phyloP scores from a whole-genome alignment of 208 protist genomes.

The Leishmania turanica region DNA sequence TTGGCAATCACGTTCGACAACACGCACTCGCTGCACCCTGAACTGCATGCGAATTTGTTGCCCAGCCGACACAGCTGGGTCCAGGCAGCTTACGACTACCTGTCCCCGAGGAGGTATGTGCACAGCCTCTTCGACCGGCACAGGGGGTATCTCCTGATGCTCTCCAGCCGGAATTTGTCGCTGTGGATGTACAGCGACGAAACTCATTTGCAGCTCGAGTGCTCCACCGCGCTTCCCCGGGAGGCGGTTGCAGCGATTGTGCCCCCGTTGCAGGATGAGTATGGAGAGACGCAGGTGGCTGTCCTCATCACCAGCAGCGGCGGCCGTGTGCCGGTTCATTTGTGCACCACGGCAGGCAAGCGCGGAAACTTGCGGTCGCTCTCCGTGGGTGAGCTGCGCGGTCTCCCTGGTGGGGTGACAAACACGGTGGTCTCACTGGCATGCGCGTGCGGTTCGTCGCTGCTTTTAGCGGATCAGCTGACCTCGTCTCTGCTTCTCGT shows the following conservation, averaged over 20 bases:
- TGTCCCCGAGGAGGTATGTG: slow-evolving; percentile 30
- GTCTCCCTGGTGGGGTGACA: slow-evolving; percentile 13
- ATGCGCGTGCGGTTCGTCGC: slow-evolving; percentile 18
- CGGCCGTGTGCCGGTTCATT: slow-evolving; percentile 40
- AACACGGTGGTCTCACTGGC: slow-evolving; percentile 27
- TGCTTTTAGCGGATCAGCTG: slow-evolving; percentile 52
- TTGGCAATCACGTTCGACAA: slow-evolving; percentile 28
- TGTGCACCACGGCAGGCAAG: neutral
- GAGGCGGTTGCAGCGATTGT: slow-evolving; percentile 28
- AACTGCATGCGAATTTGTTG: slow-evolving; percentile 25
- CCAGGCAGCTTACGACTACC: slow-evolving; percentile 18
- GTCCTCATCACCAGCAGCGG: slow-evolving; percentile 44
- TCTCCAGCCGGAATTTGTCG: slow-evolving; percentile 32
- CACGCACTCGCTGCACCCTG: neutral
- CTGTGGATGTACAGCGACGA: slow-evolving; percentile 38
- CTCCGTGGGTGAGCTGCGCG: slow-evolving; percentile 4
- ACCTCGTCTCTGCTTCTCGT: slow-evolving; percentile 47
- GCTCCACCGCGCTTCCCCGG: slow-evolving; percentile 8
- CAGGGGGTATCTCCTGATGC: slow-evolving; percentile 36
- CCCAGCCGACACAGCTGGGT: slow-evolving; percentile 13
- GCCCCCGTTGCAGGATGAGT: slow-evolving; percentile 12
- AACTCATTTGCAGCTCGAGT: slow-evolving; percentile 16
- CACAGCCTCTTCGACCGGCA: slow-evolving; percentile 52
- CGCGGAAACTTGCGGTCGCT: slow-evolving; percentile 1
- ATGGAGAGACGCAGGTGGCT: slow-evolving; percentile 23